A percentile compares a stretch with the other conserved stretches of the same genome.
Evolutionary conservation across 331 rosid species (phyloP).

Genomic region (Quercus phellos): DNA sequence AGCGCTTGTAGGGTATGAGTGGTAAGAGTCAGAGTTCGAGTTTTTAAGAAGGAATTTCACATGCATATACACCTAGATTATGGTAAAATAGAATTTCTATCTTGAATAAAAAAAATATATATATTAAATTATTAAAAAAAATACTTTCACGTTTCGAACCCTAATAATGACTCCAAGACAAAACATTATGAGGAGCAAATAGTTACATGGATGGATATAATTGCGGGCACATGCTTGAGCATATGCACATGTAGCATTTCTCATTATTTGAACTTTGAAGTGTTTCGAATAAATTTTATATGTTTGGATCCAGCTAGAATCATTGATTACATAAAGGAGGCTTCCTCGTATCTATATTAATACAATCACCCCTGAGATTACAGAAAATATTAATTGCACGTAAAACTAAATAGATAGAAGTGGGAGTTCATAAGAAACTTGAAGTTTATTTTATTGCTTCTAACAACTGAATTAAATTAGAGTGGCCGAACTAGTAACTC

Average conservation of each 20-base stretch:
- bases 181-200: conserved; percentile 13
- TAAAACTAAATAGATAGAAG: background rate
- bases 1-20: no score
- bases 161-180: background rate
- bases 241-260: conserved; percentile 32
- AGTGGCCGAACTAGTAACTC: no score
- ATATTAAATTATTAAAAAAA: no score
- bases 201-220: conserved; percentile 22
- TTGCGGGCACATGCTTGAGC: conserved; percentile 43
- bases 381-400: conserved; percentile 4
- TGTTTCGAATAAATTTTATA: conserved; percentile 26
- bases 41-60: accelerated
- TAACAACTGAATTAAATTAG: background rate
- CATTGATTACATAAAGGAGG: background rate
- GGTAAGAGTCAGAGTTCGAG: accelerated
- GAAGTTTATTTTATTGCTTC: no score
- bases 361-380: conserved; percentile 5
- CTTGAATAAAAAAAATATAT: no score
- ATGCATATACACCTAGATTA: no score
- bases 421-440: conserved; percentile 2
- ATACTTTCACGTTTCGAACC: no score
- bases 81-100: accelerated
- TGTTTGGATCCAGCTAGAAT: background rate
- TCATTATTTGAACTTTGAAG: conserved; percentile 29
- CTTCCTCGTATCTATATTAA: background rate